Percentiles rank a stretch among this genome's conserved stretches.
phyloP scores from a whole-genome alignment of 2,329 filamentous ascomycete genomes.

The Talaromyces amestolkiae region DNA sequence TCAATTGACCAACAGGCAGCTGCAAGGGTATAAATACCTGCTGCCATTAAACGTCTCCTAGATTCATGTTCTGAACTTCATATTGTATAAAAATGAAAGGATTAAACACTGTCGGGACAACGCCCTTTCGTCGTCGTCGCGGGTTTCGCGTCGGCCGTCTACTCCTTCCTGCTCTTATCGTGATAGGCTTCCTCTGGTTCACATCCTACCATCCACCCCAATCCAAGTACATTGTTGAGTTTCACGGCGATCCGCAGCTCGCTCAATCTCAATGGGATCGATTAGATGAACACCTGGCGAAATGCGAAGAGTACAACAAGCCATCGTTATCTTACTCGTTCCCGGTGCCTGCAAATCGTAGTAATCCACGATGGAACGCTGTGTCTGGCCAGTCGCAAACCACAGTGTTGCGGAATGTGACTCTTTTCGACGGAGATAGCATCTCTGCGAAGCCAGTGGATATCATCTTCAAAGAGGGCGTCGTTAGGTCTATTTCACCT shows the following conservation, averaged over 20 bases:
- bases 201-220: conserved; percentile 13
- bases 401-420: conserved; percentile 42
- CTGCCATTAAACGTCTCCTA: background rate
- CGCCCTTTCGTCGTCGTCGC: conserved; percentile 11
- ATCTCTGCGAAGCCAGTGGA: conserved; percentile 36
- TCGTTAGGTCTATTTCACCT: conserved; percentile 41
- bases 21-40: background rate
- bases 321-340: conserved; percentile 26
- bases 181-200: conserved; percentile 16
- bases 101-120: background rate
- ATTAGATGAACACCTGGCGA: conserved; percentile 22
- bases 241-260: conserved; percentile 16
- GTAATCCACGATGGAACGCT: conserved; percentile 44
- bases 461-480: conserved; percentile 40
- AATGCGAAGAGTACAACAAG: conserved; percentile 27
- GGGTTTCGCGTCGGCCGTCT: conserved; percentile 9
- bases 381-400: conserved; percentile 39
- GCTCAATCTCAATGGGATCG: conserved; percentile 18
- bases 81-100: conserved; percentile 2
- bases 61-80: background rate
- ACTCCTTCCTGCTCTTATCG: conserved; percentile 12
- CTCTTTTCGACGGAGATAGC: conserved; percentile 45
- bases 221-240: conserved; percentile 18
- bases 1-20: background rate
- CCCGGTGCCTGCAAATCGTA: conserved; percentile 22